Percentiles rank a stretch among this genome's conserved stretches.
Evolutionary conservation across 2,329 filamentous ascomycete species (phyloP).

Genomic region (Nemania serpens): DNA sequence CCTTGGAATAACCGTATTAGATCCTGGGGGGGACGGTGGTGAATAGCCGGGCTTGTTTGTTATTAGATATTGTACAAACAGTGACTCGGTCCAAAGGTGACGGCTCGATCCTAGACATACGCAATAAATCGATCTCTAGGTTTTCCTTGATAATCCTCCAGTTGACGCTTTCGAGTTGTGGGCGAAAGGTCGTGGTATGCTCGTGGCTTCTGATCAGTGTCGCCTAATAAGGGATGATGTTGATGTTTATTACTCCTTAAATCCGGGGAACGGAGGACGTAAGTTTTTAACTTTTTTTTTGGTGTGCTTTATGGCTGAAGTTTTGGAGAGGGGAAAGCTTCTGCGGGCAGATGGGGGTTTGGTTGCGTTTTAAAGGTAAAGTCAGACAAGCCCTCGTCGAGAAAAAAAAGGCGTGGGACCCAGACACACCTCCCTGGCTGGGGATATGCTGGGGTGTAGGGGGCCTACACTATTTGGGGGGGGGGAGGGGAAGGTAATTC

Average conservation of each 20-base stretch:
- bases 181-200: background rate
- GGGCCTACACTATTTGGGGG: conserved; percentile 5
- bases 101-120: background rate
- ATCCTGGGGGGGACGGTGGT: background rate
- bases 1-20: conserved; percentile 1
- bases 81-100: background rate
- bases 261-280: conserved; percentile 20
- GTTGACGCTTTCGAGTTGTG: background rate
- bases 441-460: conserved; percentile 29
- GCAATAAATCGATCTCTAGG: background rate
- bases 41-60: background rate
- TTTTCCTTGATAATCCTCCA: background rate
- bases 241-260: conserved; percentile 14
- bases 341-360: conserved; percentile 41
- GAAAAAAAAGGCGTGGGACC: conserved; percentile 20
- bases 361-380: conserved; percentile 43
- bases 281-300: conserved; percentile 16
- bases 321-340: conserved; percentile 39
- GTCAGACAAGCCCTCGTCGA: conserved; percentile 21
- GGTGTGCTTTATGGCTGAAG: conserved; percentile 38
- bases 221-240: background rate
- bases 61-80: background rate
- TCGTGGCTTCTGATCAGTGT: conserved; percentile 7
- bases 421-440: conserved; percentile 22
- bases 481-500: conserved; percentile 17